Evolutionary conservation across 2,329 filamentous ascomycete species (phyloP), one percentile per base, ranked within the genome.

Genomic region (Pyricularia pennisetigena): DNA sequence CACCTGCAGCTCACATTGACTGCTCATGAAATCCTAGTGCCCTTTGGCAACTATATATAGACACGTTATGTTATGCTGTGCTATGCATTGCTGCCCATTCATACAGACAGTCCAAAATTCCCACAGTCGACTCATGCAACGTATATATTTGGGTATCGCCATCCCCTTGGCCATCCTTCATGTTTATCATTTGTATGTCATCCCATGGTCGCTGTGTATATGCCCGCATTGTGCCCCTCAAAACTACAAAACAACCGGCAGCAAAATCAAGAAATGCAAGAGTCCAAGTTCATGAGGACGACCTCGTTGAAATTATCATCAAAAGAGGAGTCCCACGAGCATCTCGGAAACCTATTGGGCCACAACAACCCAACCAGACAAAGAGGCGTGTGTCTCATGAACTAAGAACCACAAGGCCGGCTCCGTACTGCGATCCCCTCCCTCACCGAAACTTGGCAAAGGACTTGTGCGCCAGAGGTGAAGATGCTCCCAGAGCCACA

Each of bases 401-500:
- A 10, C 7, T 4, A 61, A 61, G n/a, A 28, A 1, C 23, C n/a
- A 16, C 57, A 26, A 26, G 57, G 57, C 9, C 28, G 9, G 23
- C 9, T 61, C n/a, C 10, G 28, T 16, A 61, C 16, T 8, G 24
- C 23, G 57, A 2, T 4, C 4, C 16, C 9, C 24, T 28, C 49
- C 41, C 12, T 80, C 73, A 83, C 65, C 81, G 78, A 67, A 82
- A 82, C 14, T 78, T 81, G 71, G 77, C 78, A 68, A 81, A 78
- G 10, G 80, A 79, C 74, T 83, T 82, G 70, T 81, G 79, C 23
- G 79, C 79, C 67, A 82, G 72, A 23, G 81, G 81, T 66, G 81
- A 82, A 57, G 76, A 72, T 6, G 70, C 73, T 23, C 76, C 71
- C 29, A 71, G 72, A 16, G 74, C 71, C 70, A 77, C 68, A 82